Percentiles rank a stretch among this genome's conserved stretches.
These are phyloP conservation scores for Dryas alaskensis DNA, from an alignment of 306 rosid species.

Conservation along the genomic window DNA sequence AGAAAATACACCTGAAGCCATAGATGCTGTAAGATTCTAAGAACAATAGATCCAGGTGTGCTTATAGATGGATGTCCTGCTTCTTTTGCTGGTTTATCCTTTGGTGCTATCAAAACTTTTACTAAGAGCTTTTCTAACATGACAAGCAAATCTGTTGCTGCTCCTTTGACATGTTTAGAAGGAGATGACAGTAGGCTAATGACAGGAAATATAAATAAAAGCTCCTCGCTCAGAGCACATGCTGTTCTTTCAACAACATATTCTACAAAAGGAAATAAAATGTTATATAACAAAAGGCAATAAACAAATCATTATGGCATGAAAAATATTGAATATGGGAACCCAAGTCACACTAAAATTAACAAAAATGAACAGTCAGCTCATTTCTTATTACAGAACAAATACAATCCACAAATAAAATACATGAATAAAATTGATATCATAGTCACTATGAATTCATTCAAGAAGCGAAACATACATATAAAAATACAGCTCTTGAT, in stretches of 20 bases:
- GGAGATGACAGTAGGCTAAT: slow-evolving; percentile 88
- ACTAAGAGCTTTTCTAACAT: slow-evolving; percentile 61
- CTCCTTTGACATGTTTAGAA: slow-evolving; percentile 69
- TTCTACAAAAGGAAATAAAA: slow-evolving; percentile 48
- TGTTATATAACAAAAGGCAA: neutral
- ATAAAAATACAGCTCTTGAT: slow-evolving; percentile 13
- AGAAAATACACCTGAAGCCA: slow-evolving; percentile 68
- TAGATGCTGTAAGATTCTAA: slow-evolving; percentile 57
- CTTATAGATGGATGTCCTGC: slow-evolving; percentile 45
- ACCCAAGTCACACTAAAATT: neutral
- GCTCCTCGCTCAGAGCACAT: slow-evolving; percentile 60
- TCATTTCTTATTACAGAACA: slow-evolving; percentile 2
- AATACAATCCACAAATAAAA: neutral
- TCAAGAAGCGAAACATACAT: slow-evolving; percentile 9
- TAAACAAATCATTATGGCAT: slow-evolving; percentile 12
- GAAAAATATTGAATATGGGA: slow-evolving; percentile 15
- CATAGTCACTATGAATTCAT: neutral
- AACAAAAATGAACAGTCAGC: neutral
- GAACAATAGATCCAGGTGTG: slow-evolving; percentile 66
- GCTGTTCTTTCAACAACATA: slow-evolving; percentile 34
- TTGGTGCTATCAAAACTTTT: slow-evolving; percentile 35
- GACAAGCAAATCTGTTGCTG: slow-evolving; percentile 65
- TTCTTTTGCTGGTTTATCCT: slow-evolving; percentile 37
- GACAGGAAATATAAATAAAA: slow-evolving; percentile 71
- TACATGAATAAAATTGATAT: neutral